Evolutionary conservation across 768 basidiomycete species (phyloP), one percentile per base, ranked within the genome.

Genomic region (Pleurotus sapidus): DNA sequence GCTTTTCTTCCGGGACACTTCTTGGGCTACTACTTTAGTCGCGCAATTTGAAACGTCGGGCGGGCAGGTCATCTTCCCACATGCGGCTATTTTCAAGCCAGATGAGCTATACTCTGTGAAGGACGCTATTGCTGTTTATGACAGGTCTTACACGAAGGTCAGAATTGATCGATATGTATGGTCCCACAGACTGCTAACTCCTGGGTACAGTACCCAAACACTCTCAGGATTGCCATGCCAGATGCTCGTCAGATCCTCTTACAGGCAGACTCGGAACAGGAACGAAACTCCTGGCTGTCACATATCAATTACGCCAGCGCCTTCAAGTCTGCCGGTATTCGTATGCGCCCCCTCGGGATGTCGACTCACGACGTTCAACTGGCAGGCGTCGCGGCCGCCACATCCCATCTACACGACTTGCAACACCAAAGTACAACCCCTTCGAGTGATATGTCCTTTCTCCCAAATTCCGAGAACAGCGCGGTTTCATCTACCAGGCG

Each of bases 221-320:
- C 90, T 2, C 87, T 98, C 67, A 86, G 93, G 20, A 81, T 98
- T 57, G 77, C 85, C 24, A 78, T 92, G 67, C 78, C 85, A 23
- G 84, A 89, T 63, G 87, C 91, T 9, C 88, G 92, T 1, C 90
- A 93, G 62, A 84, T 89, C 58, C 82, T 98, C 38, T 77, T 98
- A 17, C 92, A 93, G 66, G 81, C 90, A 5, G 65, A 77, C 11
- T 78, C 82, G 63, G 86, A 87, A 58, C 69, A 74, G 45, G 91
- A 95, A 57, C 80, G 92, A 75, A 89, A 95, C 63, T 83, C 88
- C 60, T 99, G 97, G 97, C 86, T 98, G 60, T 81, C 88, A 12
- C 78, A 81, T 30, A 93, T 98, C 66, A 99, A 99, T 72, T 98
- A 97, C 67, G 94, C 94, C 2, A 89, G 93, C 58, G 79, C 92